Evolutionary conservation across 2,329 filamentous ascomycete species (phyloP), one percentile per base, ranked within the genome.

Genomic region (Alternaria sp.): DNA sequence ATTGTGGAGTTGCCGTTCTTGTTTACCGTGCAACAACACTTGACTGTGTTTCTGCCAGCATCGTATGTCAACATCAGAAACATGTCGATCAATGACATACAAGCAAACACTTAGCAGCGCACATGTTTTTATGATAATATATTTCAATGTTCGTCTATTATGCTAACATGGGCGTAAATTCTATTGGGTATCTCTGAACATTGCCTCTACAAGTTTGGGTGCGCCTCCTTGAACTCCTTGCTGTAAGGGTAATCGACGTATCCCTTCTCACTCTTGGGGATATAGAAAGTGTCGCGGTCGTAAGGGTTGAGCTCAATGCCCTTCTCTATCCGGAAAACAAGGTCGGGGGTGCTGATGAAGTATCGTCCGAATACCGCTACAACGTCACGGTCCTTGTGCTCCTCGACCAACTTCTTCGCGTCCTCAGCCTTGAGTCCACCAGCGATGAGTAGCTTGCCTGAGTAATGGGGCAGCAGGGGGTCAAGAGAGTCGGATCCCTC

Each of bases 281-380:
- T 63, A 60, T 86, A 85, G 61, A 85, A 85, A 0, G 78, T 80
- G 34, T 76, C 71, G 7, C 83, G 73, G 66, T 85, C 72, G 64
- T 84, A 85, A 44, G 74, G 69, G n/a, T 70, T 78, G 38, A 85
- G 71, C 22, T 77, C 73, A 12, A 85, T 75, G 1, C 80, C 80
- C 56, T 83, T 71, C 65, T 78, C 61, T 30, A 85, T 49, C 34
- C 82, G 74, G 64, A 79, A 85, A 5, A 81, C 78, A 18, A 86
- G 69, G 67, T 85, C 83, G 3, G 84, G 84, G 8, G 79, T 85
- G 41, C 78, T 78, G 62, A 85, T 83, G 62, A 83, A 85, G 56
- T 80, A 80, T 25, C 83, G 68, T 7, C 84, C 84, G 67, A 85
- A 85, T 1, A 80, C 82, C 16, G 84, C 76, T 20, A 73, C 73